Evolutionary conservation across 768 basidiomycete genomes (phyloP), one percentile per base, ranked within the genome.

Genomic region (Pholiota microspora): DNA sequence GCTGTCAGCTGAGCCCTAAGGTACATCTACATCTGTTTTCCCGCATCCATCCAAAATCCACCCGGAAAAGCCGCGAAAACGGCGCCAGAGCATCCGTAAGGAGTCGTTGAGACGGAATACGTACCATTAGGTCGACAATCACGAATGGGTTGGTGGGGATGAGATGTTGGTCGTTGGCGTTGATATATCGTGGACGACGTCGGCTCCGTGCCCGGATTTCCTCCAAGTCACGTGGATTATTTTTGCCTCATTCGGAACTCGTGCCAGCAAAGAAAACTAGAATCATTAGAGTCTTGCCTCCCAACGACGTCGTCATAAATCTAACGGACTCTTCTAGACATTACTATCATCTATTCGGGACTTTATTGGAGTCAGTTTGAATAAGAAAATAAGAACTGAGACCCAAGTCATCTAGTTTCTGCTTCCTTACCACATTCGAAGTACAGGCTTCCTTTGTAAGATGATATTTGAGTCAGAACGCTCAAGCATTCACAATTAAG

Each of bases 21-120:
- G 47, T 47, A 47, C 64, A 69, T 67, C 68, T 62, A 59, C 15
- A 54, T 29, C 46, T 34, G 25, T 28, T 45, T 24, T 13, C 16
- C 28, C 36, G 55, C 65, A 67, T 69, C 66, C 66, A 69, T 49
- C 65, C 58, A 55, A 62, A 60, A 61, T 59, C 60, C 61, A 54
- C 21, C 56, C 31, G 36, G 40, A 34, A 51, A 49, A 24, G 18
- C 59, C 54, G 48, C 15, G 24, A 60, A 65, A 64, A 60, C 51
- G 45, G 45, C 29, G 15, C 32, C 29, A 36, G 8, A 49, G 28
- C 13, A 49, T 38, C 29, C 25, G 4, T 15, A 35, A 28, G 29
- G 40, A 25, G 35, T 34, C 45, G 31, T 42, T 23, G 42, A 45
- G 50, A 27, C 58, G 55, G 52, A 47, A 59, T 58, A 62, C 67